These are phyloP conservation scores for Drosera spatulata DNA, from an alignment of 179 eudicot species.

Conservation along the genomic window DNA sequence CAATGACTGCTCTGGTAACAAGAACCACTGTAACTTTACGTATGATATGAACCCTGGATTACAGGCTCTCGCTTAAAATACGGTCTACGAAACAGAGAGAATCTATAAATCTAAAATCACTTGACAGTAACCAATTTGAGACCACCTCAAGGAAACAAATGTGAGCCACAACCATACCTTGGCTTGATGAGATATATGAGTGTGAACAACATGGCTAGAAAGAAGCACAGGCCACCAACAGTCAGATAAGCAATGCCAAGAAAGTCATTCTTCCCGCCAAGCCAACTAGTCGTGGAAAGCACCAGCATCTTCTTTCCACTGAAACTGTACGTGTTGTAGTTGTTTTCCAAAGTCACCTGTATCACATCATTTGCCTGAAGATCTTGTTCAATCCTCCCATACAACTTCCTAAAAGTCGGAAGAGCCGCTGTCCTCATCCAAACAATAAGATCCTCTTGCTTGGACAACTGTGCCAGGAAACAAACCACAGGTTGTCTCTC, in stretches of 20 bases:
- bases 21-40: too few relatives aligned
- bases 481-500: neutral
- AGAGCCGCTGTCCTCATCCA: constrained; percentile 97
- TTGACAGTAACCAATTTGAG: neutral
- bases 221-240: constrained; percentile 84
- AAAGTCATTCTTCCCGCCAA: constrained; percentile 87
- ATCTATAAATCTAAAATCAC: neutral
- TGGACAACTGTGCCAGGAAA: constrained; percentile 40
- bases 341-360: constrained; percentile 39
- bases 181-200: constrained; percentile 70
- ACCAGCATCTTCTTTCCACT: constrained; percentile 84
- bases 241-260: constrained; percentile 87
- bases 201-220: constrained; percentile 57
- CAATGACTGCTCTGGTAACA: neutral
- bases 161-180: constrained; percentile 26
- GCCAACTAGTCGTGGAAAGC: constrained; percentile 87
- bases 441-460: constrained; percentile 84
- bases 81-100: neutral
- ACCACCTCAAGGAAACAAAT: neutral
- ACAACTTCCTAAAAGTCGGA: constrained; percentile 85
- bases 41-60: too few relatives aligned
- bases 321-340: constrained; percentile 79
- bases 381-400: constrained; percentile 72
- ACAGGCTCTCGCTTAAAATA: neutral
- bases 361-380: constrained; percentile 37